These are phyloP conservation scores for Raphanus hybrid DNA, from an alignment of 441 rosid genomes.

Conservation along the genomic window DNA sequence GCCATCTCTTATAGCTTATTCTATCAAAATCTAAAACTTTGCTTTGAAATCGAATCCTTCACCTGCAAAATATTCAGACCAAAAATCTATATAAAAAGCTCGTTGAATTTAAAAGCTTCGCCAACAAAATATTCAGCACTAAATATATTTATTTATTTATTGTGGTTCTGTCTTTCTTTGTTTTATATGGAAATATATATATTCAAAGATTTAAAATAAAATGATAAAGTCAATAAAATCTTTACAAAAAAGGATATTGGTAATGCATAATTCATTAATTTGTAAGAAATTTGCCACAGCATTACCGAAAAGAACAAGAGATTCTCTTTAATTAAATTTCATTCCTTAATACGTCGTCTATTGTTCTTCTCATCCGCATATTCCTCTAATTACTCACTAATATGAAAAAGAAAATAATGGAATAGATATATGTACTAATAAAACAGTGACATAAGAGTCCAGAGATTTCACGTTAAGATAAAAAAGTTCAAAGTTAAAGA, in stretches of 20 bases:
- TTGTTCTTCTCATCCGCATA: not conserved
- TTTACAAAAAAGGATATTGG: not conserved
- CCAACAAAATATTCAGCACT: constrained; percentile 12
- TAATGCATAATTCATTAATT: not conserved
- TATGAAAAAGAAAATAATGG: not conserved
- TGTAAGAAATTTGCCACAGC: constrained; percentile 7
- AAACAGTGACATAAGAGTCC: constrained; percentile 20
- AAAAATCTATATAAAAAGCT: not conserved
- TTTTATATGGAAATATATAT: constrained; percentile 8
- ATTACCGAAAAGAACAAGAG: not conserved
- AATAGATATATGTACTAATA: not conserved
- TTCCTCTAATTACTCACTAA: not conserved
- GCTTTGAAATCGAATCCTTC: constrained; percentile 20
- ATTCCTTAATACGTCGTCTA: not conserved
- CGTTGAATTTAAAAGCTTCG: constrained; percentile 11
- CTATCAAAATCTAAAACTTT: not conserved
- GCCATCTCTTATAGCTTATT: constrained; percentile 31
- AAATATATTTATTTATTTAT: not conserved
- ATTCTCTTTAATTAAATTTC: not conserved
- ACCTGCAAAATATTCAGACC: constrained; percentile 15
- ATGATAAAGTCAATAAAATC: not conserved
- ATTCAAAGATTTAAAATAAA: constrained; percentile 7
- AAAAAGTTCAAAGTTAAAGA: not conserved
- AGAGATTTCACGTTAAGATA: not conserved
- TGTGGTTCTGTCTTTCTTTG: too few species aligned